Evolutionary conservation across 352 stramenopile genomes (phyloP), one percentile per base, ranked within the genome.

Genomic region (Phytopythium oedochilum): DNA sequence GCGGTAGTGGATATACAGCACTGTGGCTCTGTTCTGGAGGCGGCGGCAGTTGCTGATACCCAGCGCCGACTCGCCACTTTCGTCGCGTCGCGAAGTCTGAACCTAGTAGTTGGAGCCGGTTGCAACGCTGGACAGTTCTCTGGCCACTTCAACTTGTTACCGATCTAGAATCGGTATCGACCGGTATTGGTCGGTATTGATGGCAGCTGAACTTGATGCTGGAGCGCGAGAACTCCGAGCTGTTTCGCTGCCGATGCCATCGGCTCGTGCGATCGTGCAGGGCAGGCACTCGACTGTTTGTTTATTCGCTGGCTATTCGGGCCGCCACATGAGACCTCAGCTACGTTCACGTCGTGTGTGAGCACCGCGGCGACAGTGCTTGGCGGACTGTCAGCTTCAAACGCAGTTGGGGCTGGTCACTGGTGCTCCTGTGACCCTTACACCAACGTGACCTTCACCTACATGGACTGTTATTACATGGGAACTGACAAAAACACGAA

Each of bases 381-480:
- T 17, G n/a, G 6, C 25, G 44, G 44, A 2, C n/a, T 51, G 2
- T 20, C 18, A 18, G 17, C 26, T n/a, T n/a, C n/a, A n/a, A n/a
- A n/a, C n/a, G n/a, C n/a, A n/a, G n/a, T n/a, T n/a, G n/a, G n/a
- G n/a, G n/a, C n/a, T n/a, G n/a, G n/a, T n/a, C n/a, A n/a, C 29
- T 32, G 5, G 29, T 32, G 5, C 36, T 14, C 14, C 14, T 42
- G 14, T 6, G 43, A 15, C 2, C 43, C 22, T 4, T 49, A 23
- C 3, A 6, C 17, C 1, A 51, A 51, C 26, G 18, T 38, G 5
- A 25, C 11, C 25, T 36, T 51, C 44, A 17, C 44, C 6, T 51
- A 26, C 26, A 51, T 51, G 44, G 44, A 26, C 8, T 51, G 44
- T 28, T 51, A 38, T 28, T 51, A 38, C 44, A 26, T 51, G 9